A percentile compares a stretch with the other conserved stretches of the same genome.
Evolutionary conservation across 2,329 filamentous ascomycete species (phyloP).

Genomic region (Stachybotrys echinatus): DNA sequence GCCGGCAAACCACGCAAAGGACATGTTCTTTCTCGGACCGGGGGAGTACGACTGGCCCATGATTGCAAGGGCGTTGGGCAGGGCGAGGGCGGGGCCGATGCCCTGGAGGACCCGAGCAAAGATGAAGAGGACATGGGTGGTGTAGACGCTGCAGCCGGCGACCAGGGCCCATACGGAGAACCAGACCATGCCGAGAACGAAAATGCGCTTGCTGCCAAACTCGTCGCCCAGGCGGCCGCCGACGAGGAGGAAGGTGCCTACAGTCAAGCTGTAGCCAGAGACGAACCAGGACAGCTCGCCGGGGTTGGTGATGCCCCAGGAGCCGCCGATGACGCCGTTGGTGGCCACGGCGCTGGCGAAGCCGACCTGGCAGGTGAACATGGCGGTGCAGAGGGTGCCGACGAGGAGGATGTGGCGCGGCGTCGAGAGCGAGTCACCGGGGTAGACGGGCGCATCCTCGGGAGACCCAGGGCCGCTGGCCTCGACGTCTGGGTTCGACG

Average conservation of each 20-base stretch:
- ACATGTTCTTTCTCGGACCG: slow-evolving; percentile 37
- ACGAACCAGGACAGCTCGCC: slow-evolving; percentile 4
- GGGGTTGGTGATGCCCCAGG: slow-evolving; percentile 3
- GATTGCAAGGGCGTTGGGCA: slow-evolving; percentile 47
- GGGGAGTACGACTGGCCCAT: slow-evolving; percentile 41
- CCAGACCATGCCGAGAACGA: slow-evolving; percentile 36
- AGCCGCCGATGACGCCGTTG: slow-evolving; percentile 1
- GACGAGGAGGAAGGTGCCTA: slow-evolving; percentile 47
- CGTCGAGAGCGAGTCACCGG: not conserved
- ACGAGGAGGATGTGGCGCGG: slow-evolving; percentile 1
- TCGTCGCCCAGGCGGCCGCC: slow-evolving; percentile 47
- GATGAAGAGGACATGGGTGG: slow-evolving; percentile 27
- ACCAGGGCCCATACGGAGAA: slow-evolving; percentile 36
- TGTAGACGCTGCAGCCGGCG: slow-evolving; percentile 35
- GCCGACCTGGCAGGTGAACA: slow-evolving; percentile 5
- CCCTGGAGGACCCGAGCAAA: slow-evolving; percentile 40
- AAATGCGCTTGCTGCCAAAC: slow-evolving; percentile 44
- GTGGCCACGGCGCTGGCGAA: slow-evolving; percentile 4
- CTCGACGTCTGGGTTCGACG: not conserved
- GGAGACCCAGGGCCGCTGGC: too few relatives aligned
- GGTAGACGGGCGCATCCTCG: not conserved
- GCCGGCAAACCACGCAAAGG: slow-evolving; percentile 40
- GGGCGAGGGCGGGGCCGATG: slow-evolving; percentile 41
- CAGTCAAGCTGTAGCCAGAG: slow-evolving; percentile 32
- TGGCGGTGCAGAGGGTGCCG: slow-evolving; percentile 6